A percentile compares a stretch with the other conserved stretches of the same genome.
phyloP scores from a whole-genome alignment of 1,284 basidiomycete genomes.

The Pseudozyma hubeiensis region DNA sequence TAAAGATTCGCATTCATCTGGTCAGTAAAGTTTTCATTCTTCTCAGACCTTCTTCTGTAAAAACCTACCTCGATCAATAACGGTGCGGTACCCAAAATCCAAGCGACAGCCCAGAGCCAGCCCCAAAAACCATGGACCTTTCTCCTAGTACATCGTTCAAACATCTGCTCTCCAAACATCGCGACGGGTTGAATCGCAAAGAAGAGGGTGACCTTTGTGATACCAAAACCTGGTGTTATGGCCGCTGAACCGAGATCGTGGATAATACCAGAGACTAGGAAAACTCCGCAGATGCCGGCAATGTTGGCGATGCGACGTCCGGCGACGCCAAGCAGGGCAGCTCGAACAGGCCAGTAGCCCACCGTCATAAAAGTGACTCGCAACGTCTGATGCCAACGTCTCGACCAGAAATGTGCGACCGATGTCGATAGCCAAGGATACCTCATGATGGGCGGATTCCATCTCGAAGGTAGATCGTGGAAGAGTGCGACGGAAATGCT shows the following conservation, averaged over 20 bases:
- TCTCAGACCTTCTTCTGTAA: not conserved
- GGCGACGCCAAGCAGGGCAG: not conserved
- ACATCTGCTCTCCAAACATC: slow-evolving; percentile 29
- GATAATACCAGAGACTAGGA: slow-evolving; percentile 33
- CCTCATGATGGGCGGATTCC: slow-evolving; percentile 28
- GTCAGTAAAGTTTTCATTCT: not conserved
- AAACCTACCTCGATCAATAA: slow-evolving; percentile 18
- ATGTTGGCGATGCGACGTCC: slow-evolving; percentile 12
- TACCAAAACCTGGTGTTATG: slow-evolving; percentile 7
- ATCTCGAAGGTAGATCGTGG: slow-evolving; percentile 15
- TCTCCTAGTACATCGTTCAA: slow-evolving; percentile 8
- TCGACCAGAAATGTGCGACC: slow-evolving; percentile 28
- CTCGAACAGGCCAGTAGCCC: slow-evolving; percentile 25
- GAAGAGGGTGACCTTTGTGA: slow-evolving; percentile 16
- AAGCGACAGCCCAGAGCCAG: slow-evolving; percentile 31
- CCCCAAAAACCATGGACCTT: slow-evolving; percentile 27
- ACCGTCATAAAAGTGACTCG: slow-evolving; percentile 30
- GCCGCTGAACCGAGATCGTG: slow-evolving; percentile 36
- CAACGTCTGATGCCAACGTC: slow-evolving; percentile 47
- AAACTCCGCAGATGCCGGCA: slow-evolving; percentile 25
- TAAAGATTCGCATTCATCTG: not conserved
- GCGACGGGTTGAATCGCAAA: slow-evolving; percentile 30
- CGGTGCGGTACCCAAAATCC: slow-evolving; percentile 18
- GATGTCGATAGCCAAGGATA: slow-evolving; percentile 27
- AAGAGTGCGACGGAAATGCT: slow-evolving; percentile 13